phyloP scores from a whole-genome alignment of 495 filamentous ascomycete genomes.

The Annulohypoxylon bovei region DNA sequence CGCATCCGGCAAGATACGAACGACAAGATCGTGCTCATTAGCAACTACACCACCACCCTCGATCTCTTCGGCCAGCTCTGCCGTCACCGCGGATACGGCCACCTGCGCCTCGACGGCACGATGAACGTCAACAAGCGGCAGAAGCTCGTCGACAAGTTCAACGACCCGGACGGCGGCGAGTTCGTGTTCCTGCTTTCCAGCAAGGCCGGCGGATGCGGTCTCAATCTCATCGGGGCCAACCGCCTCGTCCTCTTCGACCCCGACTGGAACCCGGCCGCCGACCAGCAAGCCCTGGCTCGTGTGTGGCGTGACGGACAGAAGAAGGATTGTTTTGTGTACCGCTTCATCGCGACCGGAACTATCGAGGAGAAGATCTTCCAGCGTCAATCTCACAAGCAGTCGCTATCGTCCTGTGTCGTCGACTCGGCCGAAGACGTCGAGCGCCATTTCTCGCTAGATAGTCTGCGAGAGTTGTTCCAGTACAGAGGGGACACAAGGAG shows the following conservation, averaged over 20 bases:
- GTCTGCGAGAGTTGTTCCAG: constrained; percentile 90
- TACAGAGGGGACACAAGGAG: constrained; percentile 84
- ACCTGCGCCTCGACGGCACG: constrained; percentile 88
- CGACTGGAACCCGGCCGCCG: constrained; percentile 98
- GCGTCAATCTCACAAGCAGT: constrained; percentile 97
- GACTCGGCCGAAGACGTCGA: constrained; percentile 97
- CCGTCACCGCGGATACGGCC: constrained; percentile 83
- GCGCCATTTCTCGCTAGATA: constrained; percentile 91
- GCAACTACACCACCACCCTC: constrained; percentile 96
- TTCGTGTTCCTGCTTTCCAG: constrained; percentile 96
- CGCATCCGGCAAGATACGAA: constrained; percentile 96
- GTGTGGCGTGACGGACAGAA: constrained; percentile 99
- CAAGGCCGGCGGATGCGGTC: constrained; percentile 95
- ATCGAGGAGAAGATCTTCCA: constrained; percentile 99
- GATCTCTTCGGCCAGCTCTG: constrained; percentile 96
- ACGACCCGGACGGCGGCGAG: constrained; percentile 88
- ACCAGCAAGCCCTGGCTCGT: constrained; percentile 95
- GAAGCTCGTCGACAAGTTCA: constrained; percentile 98
- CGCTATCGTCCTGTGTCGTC: constrained; percentile 95
- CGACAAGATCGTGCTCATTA: constrained; percentile 99
- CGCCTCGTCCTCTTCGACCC: constrained; percentile 97
- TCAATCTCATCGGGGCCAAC: constrained; percentile 98
- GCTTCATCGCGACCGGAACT: constrained; percentile 96
- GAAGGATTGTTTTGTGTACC: constrained; percentile 99
- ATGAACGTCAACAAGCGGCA: constrained; percentile 98